phyloP scores from a whole-genome alignment of 2,329 filamentous ascomycete genomes.

The Diaporthe citrichinensis region DNA sequence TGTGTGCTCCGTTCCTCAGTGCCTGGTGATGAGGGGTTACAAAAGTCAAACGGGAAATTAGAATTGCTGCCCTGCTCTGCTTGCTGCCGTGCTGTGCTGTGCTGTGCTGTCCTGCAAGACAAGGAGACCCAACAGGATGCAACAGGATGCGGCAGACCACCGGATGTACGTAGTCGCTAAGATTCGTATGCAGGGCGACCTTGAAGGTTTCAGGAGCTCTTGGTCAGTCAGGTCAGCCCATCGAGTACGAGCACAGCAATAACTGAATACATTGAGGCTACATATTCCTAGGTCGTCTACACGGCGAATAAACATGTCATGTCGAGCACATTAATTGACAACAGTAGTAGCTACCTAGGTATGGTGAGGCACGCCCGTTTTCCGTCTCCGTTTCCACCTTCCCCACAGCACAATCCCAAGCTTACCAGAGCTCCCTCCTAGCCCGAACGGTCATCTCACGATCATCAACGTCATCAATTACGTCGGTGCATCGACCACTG shows the following conservation, averaged over 20 bases:
- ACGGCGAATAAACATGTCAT: neutral
- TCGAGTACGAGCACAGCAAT: neutral
- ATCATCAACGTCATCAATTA: constrained; percentile 43
- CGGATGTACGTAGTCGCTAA: neutral
- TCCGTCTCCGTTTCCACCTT: neutral
- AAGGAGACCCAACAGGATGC: neutral
- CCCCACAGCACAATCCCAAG: constrained; percentile 2
- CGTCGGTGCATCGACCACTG: constrained; percentile 39
- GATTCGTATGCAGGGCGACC: constrained; percentile 19
- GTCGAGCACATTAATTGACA: neutral
- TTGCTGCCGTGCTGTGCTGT: neutral
- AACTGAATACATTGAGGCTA: neutral
- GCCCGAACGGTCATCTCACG: constrained; percentile 32
- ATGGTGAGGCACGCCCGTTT: neutral
- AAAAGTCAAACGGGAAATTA: constrained; percentile 24
- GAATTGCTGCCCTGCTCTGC: neutral
- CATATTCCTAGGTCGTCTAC: neutral
- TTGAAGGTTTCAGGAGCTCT: constrained; percentile 26
- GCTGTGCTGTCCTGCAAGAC: neutral
- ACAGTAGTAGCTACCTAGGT: neutral
- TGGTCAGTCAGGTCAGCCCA: neutral
- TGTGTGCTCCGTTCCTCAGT: neutral
- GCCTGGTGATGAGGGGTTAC: constrained; percentile 10
- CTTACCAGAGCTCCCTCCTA: constrained; percentile 21
- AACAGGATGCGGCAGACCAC: neutral